Base-by-base conservation (phyloP, 1,139 yeast genomes). In the Pneumocystis murina region DNA sequence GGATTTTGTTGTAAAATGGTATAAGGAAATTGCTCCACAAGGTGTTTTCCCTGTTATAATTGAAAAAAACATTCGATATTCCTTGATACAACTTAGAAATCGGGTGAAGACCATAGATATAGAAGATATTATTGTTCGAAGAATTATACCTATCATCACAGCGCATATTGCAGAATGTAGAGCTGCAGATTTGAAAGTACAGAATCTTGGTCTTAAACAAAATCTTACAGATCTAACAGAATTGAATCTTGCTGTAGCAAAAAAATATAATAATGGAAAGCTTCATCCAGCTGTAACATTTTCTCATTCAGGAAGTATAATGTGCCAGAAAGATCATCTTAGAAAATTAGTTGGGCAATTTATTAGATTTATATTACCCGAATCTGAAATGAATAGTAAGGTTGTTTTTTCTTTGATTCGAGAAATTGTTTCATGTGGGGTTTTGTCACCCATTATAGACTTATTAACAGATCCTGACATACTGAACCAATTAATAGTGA, bases 391-490 rank as follows among this genome's bases (percentile, higher is more conserved):
- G 0, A 68, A 75, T 1, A 84, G 86, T 17, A 77, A 77, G 0
- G 76, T 84, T 2, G 84, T 82, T 0, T 66, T 70, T 0, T 72
- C 80, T 0, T 74, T 91, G 20, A 71, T 85, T 0, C 77, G 84
- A 24, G 96, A 91, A 70, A 77, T 91, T 6, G 66, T 88, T 3
- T 75, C 89, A 0, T 77, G 84, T 43, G 80, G 82, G 62, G 79
- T 84, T 0, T 64, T 84, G 5, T 72, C 73, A n/a, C 86, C 87
- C 0, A 71, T 85, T 0, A 70, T 87, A 36, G 73, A 76, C 30
- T 80, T 85, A 76, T 70, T 86, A 0, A 76, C 86, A 0, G 92
- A 87, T 65, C 82, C 92, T 0, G 95, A 89, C 71, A 86, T 84
- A 67, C 86, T 86, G 81, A 91, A 90, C 71, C 79, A 82, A 64